A percentile compares a stretch with the other conserved stretches of the same genome.
phyloP scores from a whole-genome alignment of 345 rosid species.

The Aquilaria malaccensis region DNA sequence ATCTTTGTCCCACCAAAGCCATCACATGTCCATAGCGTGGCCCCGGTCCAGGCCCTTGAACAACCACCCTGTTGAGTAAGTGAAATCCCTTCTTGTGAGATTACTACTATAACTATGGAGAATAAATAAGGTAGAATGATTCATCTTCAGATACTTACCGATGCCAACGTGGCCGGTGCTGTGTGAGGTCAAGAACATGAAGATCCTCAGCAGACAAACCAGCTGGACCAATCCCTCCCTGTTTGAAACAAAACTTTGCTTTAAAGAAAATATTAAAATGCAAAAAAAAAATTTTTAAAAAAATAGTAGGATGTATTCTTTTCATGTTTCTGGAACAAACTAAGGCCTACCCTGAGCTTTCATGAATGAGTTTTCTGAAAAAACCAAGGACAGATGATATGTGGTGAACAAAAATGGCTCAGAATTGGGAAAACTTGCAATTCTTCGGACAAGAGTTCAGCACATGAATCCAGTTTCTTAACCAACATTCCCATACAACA shows the following conservation, averaged over 20 bases:
- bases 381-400: too few species aligned
- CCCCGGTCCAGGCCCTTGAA: constrained; percentile 99
- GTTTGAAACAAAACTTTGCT: constrained; percentile 16
- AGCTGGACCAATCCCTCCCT: constrained; percentile 99
- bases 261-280: background rate
- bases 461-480: too few species aligned
- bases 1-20: constrained; percentile 99
- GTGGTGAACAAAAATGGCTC: too few species aligned
- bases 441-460: too few species aligned
- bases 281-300: background rate
- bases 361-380: too few species aligned
- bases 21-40: constrained; percentile 99
- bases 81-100: constrained; percentile 9
- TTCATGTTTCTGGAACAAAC: too few species aligned
- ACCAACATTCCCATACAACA: too few species aligned
- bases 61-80: constrained; percentile 71
- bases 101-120: too few species aligned
- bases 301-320: too few species aligned
- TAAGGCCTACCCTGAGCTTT: too few species aligned
- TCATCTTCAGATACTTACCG: constrained; percentile 38
- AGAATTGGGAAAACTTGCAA: too few species aligned
- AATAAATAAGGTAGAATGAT: constrained; percentile 2
- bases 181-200: constrained; percentile 97
- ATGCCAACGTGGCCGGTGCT: constrained; percentile 96
- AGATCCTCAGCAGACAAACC: constrained; percentile 99